A percentile compares a stretch with the other conserved stretches of the same genome.
Evolutionary conservation across 257 asterid species (phyloP).

Genomic region (Lycium ferocissimum): DNA sequence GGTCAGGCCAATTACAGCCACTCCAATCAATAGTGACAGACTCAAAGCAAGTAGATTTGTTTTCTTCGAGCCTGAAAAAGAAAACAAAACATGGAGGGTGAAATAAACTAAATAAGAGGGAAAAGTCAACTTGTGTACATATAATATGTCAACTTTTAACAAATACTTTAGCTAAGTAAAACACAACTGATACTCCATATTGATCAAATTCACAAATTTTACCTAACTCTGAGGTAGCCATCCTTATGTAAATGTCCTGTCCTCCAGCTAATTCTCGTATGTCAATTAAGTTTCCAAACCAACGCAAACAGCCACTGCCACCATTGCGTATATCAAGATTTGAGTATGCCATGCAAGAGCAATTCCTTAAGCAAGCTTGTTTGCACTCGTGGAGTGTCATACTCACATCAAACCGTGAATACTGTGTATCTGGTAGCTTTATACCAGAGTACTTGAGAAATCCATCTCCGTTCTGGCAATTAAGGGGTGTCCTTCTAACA

Average conservation of each 20-base stretch:
- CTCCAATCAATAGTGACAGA: neutral
- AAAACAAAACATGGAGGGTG: neutral
- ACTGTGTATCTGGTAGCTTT: constrained; percentile 42
- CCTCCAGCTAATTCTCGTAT: constrained; percentile 31
- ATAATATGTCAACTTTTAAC: neutral
- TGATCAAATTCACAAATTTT: neutral
- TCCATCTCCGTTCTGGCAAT: constrained; percentile 37
- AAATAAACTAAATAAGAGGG: neutral
- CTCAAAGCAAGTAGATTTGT: neutral
- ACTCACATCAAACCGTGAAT: constrained; percentile 36
- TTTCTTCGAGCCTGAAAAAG: neutral
- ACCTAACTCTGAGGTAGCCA: constrained; percentile 23
- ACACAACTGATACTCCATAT: neutral
- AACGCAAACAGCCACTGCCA: constrained; percentile 49
- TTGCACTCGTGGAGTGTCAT: constrained; percentile 38
- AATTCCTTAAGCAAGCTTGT: constrained; percentile 40
- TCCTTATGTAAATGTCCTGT: neutral
- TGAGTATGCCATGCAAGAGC: constrained; percentile 48
- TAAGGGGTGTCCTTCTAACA: constrained; percentile 35
- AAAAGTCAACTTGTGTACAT: neutral
- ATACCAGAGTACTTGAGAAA: constrained; percentile 36
- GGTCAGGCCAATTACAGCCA: neutral
- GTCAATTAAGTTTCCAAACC: constrained; percentile 46
- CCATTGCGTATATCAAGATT: constrained; percentile 34
- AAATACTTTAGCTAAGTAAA: neutral